phyloP scores from a whole-genome alignment of 2,329 filamentous ascomycete genomes.

The Lasiodiplodia sp. region DNA sequence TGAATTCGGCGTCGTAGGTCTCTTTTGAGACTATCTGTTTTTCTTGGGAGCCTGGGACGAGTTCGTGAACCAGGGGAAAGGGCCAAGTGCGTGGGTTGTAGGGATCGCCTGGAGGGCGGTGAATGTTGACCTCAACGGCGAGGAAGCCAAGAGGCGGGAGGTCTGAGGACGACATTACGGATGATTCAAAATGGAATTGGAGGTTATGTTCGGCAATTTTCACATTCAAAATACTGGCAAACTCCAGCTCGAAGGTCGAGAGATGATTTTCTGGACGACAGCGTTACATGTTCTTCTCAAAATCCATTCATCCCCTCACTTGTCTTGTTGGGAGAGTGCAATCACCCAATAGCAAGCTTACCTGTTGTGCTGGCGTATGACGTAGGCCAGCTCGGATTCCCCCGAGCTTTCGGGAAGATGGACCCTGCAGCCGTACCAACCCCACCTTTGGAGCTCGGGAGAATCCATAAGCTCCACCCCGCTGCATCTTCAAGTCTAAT shows the following conservation, averaged over 20 bases:
- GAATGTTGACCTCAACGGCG: slow-evolving; percentile 44
- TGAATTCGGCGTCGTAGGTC: slow-evolving; percentile 44
- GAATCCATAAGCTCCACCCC: slow-evolving; percentile 1
- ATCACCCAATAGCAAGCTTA: not conserved
- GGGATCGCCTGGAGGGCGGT: slow-evolving; percentile 47
- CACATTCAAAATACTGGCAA: not conserved
- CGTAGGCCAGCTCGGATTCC: not conserved
- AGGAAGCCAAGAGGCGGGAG: slow-evolving; percentile 47
- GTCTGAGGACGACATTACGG: not conserved
- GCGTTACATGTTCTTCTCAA: not conserved
- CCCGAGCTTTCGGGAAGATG: slow-evolving; percentile 9
- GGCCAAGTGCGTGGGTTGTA: slow-evolving; percentile 48
- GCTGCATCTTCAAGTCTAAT: not conserved
- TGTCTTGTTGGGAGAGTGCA: not conserved
- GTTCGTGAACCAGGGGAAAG: slow-evolving; percentile 49
- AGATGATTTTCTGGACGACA: not conserved
- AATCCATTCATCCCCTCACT: not conserved
- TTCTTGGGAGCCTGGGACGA: slow-evolving; percentile 41
- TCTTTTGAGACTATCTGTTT: slow-evolving; percentile 41
- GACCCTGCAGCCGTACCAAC: slow-evolving; percentile 1
- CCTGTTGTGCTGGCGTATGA: not conserved
- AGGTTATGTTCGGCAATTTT: too few relatives aligned
- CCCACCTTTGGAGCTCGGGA: slow-evolving; percentile 9
- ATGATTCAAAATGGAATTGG: not conserved
- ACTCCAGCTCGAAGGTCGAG: not conserved